Evolutionary conservation across 805 yeast species (phyloP).

Genomic region (Candida multigemmis): DNA sequence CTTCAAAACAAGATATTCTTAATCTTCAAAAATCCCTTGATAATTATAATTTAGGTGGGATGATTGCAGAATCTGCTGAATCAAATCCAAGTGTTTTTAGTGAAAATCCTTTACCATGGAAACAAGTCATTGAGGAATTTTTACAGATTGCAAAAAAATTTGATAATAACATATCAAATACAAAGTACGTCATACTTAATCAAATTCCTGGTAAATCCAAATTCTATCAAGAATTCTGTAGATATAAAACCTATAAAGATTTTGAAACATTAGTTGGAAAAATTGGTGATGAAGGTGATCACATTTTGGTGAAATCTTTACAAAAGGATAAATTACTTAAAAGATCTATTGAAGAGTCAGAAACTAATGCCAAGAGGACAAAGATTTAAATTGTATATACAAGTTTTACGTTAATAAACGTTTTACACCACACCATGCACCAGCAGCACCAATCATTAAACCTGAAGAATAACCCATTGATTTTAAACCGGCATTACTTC

Average conservation of each 20-base stretch:
- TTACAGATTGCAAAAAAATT: slow-evolving; percentile 41
- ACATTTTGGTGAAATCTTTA: slow-evolving; percentile 19
- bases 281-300: slow-evolving; percentile 27
- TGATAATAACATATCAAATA: slow-evolving; percentile 60
- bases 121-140: slow-evolving; percentile 45
- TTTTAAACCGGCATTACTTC: slow-evolving; percentile 72
- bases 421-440: slow-evolving; percentile 85
- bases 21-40: slow-evolving; percentile 45
- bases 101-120: slow-evolving; percentile 42
- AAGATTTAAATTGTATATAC: not conserved
- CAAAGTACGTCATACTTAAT: slow-evolving; percentile 73
- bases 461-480: slow-evolving; percentile 86
- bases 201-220: slow-evolving; percentile 70
- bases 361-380: not conserved
- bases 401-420: slow-evolving; percentile 12
- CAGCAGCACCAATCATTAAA: slow-evolving; percentile 83
- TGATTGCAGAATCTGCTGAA: slow-evolving; percentile 93
- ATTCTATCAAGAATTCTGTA: slow-evolving; percentile 44
- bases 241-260: slow-evolving; percentile 45
- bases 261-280: slow-evolving; percentile 25
- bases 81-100: slow-evolving; percentile 72
- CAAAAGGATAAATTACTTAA: slow-evolving; percentile 18
- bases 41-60: slow-evolving; percentile 57
- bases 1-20: slow-evolving; percentile 42
- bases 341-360: slow-evolving; percentile 7